These are phyloP conservation scores for Fusarium tricinctum DNA, from an alignment of 2,329 filamentous ascomycete genomes.

Conservation along the genomic window DNA sequence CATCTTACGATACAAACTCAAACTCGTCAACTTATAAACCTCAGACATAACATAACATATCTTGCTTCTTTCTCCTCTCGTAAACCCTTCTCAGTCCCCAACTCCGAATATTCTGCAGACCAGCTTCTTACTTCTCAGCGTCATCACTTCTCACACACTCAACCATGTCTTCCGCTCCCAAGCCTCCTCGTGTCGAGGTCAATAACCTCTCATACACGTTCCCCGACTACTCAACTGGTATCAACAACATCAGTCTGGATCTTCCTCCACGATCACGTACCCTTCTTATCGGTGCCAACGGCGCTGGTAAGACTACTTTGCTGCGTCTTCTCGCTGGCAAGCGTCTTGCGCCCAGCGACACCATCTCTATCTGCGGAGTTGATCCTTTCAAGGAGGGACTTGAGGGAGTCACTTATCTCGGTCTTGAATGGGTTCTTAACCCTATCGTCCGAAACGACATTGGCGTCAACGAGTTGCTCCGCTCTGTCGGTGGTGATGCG, in stretches of 20 bases:
- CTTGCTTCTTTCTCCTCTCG: not conserved
- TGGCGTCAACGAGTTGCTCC: slow-evolving; percentile 86
- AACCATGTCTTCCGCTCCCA: slow-evolving; percentile 50
- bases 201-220: slow-evolving; percentile 88
- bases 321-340: slow-evolving; percentile 95
- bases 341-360: slow-evolving; percentile 83
- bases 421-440: slow-evolving; percentile 98
- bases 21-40: not conserved
- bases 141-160: slow-evolving; percentile 11
- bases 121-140: slow-evolving; percentile 9
- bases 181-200: slow-evolving; percentile 76
- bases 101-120: too few relatives aligned
- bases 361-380: slow-evolving; percentile 82
- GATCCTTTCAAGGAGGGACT: slow-evolving; percentile 93
- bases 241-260: slow-evolving; percentile 79
- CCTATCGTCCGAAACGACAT: slow-evolving; percentile 96
- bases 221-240: slow-evolving; percentile 84
- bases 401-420: slow-evolving; percentile 96
- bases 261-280: slow-evolving; percentile 89
- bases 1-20: not conserved
- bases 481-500: slow-evolving; percentile 86
- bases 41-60: not conserved
- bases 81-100: too few relatives aligned
- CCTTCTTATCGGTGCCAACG: slow-evolving; percentile 94
- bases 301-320: slow-evolving; percentile 96